phyloP scores from a whole-genome alignment of 768 basidiomycete species.

The Tricholoma hemisulphureum region DNA sequence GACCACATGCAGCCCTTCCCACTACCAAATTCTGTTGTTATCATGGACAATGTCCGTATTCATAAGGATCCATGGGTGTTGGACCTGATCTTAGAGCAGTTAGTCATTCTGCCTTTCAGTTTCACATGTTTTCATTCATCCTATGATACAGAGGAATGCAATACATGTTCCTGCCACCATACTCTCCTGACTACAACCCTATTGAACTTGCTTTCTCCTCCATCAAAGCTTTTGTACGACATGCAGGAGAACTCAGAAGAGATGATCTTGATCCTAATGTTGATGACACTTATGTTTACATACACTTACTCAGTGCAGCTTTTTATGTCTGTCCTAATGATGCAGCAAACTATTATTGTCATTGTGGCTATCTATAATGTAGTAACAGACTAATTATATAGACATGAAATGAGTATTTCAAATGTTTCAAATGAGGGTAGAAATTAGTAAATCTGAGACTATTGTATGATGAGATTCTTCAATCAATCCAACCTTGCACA shows the following conservation, averaged over 20 bases:
- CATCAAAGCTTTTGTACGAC: conserved; percentile 23
- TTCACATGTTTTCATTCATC: not conserved
- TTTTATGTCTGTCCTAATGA: conserved; percentile 18
- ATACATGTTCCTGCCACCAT: conserved; percentile 31
- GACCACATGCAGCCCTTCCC: conserved; percentile 14
- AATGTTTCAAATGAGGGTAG: not conserved
- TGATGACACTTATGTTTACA: conserved; percentile 22
- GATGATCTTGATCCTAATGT: conserved; percentile 6
- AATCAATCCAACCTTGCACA: not conserved
- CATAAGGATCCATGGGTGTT: conserved; percentile 14
- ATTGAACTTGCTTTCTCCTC: conserved; percentile 32
- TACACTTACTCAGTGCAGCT: conserved; percentile 17
- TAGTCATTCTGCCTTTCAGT: not conserved
- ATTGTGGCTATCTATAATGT: conserved; percentile 17
- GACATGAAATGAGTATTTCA: not conserved
- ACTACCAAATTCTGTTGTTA: conserved; percentile 9
- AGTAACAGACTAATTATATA: not conserved
- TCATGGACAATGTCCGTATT: conserved; percentile 19
- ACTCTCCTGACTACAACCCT: conserved; percentile 39
- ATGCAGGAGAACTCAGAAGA: conserved; percentile 12
- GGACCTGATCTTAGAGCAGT: conserved; percentile 11
- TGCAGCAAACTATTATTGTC: conserved; percentile 20
- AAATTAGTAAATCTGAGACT: not conserved
- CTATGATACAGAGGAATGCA: conserved; percentile 18
- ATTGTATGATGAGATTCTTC: not conserved